phyloP scores from a whole-genome alignment of 2,329 filamentous ascomycete genomes.

The Hypoxylon sp. region DNA sequence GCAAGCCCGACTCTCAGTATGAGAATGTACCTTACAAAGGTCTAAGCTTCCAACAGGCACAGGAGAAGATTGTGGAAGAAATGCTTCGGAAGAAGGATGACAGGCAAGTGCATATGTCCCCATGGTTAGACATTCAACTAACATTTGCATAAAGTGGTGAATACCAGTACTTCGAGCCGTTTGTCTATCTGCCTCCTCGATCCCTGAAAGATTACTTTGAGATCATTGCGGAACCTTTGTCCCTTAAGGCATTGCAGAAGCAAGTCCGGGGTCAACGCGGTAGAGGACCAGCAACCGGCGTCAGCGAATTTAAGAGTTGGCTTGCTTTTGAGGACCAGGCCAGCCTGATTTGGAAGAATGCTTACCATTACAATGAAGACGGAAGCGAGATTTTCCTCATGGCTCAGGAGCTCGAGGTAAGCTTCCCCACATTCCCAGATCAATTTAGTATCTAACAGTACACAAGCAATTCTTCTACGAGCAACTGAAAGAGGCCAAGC shows the following conservation, averaged over 20 bases:
- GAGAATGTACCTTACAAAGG: conserved; percentile 75
- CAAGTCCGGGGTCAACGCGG: conserved; percentile 80
- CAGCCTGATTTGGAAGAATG: conserved; percentile 88
- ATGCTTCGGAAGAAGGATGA: conserved; percentile 78
- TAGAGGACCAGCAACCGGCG: conserved; percentile 73
- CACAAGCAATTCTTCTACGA: conserved; percentile 76
- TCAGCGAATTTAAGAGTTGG: conserved; percentile 85
- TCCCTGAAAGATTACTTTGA: conserved; percentile 88
- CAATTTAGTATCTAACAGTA: conserved; percentile 43
- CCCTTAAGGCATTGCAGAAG: conserved; percentile 83
- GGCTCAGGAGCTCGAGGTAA: conserved; percentile 84
- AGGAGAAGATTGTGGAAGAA: conserved; percentile 86
- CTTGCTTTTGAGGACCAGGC: conserved; percentile 83
- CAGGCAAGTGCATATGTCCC: conserved; percentile 62
- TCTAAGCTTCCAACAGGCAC: conserved; percentile 84
- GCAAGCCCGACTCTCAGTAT: conserved; percentile 67
- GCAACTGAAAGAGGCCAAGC: conserved; percentile 79
- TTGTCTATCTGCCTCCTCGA: conserved; percentile 82
- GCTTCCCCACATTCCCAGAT: conserved; percentile 22
- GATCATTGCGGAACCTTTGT: conserved; percentile 84
- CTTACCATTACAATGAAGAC: conserved; percentile 91
- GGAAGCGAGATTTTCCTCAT: conserved; percentile 86
- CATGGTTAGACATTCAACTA: conserved; percentile 30
- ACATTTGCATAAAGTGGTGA: conserved; percentile 69
- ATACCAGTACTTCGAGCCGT: conserved; percentile 79